phyloP scores from a whole-genome alignment of 441 rosid species.

The Omphalea diandra region DNA sequence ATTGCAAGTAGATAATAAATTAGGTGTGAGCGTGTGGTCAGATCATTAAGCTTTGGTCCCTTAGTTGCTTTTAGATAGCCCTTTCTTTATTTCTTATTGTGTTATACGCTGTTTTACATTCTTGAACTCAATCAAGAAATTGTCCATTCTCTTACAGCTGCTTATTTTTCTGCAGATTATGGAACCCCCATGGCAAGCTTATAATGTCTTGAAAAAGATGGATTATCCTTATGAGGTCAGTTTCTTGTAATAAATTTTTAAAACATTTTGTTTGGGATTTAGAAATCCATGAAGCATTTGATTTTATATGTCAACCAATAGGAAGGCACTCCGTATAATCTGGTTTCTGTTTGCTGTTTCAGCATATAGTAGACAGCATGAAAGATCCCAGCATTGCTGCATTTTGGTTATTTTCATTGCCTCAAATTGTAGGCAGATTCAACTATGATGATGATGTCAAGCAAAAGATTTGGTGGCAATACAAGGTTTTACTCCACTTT shows the following conservation, averaged over 20 bases:
- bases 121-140: background rate
- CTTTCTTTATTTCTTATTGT: background rate
- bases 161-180: slow-evolving; percentile 57
- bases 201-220: slow-evolving; percentile 76
- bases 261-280: slow-evolving; percentile 1
- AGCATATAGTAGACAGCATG: slow-evolving; percentile 96
- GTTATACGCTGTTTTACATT: background rate
- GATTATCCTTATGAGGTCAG: slow-evolving; percentile 91
- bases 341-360: slow-evolving; percentile 33
- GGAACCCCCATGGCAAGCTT: slow-evolving; percentile 97
- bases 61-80: background rate
- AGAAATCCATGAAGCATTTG: slow-evolving; percentile 3
- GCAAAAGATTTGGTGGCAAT: slow-evolving; percentile 89
- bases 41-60: background rate
- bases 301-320: slow-evolving; percentile 1
- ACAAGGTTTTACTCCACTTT: slow-evolving; percentile 50
- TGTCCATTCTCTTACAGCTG: slow-evolving; percentile 1
- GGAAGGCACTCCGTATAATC: slow-evolving; percentile 1
- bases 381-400: slow-evolving; percentile 94
- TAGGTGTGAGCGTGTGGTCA: background rate
- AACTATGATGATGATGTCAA: slow-evolving; percentile 79
- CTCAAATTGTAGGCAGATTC: slow-evolving; percentile 80
- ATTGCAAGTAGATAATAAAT: background rate
- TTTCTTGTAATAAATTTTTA: slow-evolving; percentile 3
- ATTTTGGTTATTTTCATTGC: slow-evolving; percentile 87